These are phyloP conservation scores for Iris pallida DNA, from an alignment of 116 monocot species.

Conservation along the genomic window DNA sequence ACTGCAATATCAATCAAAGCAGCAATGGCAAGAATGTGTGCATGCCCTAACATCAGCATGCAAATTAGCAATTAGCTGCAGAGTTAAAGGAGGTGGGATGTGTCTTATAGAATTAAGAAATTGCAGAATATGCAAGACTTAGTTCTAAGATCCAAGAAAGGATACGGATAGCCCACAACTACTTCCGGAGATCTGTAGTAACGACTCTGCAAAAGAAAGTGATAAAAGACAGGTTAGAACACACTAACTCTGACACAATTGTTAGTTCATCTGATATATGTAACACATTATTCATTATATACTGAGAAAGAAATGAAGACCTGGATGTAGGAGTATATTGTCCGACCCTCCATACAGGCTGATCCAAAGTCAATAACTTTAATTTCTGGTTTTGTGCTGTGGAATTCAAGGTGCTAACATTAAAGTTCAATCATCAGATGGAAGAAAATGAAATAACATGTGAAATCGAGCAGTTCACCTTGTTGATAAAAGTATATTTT, in stretches of 20 bases:
- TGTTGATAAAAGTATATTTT: conserved; percentile 78
- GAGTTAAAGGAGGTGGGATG: too few species aligned
- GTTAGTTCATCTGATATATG: too few species aligned
- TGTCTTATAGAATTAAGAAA: too few species aligned
- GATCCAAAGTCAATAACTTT: conserved; percentile 98
- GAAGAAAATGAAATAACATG: background rate
- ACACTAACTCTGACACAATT: too few species aligned
- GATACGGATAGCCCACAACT: conserved; percentile 97
- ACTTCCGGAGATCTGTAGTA: conserved; percentile 99
- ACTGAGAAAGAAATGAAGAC: conserved; percentile 14
- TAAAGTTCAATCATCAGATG: background rate
- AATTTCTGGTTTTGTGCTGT: conserved; percentile 67
- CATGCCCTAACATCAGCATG: too few species aligned
- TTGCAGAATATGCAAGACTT: too few species aligned
- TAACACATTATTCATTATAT: too few species aligned
- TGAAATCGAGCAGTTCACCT: conserved; percentile 33
- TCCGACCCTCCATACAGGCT: conserved; percentile 76
- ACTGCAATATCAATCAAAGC: too few species aligned
- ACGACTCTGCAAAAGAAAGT: conserved; percentile 70
- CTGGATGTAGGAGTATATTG: conserved; percentile 93
- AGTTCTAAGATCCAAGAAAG: conserved; percentile 20
- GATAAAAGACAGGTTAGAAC: background rate
- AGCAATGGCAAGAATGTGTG: too few species aligned
- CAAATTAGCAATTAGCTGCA: too few species aligned
- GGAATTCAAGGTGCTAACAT: conserved; percentile 7